These are phyloP conservation scores for Allantophomopsis lycopodina DNA, from an alignment of 2,329 filamentous ascomycete genomes.

Conservation along the genomic window DNA sequence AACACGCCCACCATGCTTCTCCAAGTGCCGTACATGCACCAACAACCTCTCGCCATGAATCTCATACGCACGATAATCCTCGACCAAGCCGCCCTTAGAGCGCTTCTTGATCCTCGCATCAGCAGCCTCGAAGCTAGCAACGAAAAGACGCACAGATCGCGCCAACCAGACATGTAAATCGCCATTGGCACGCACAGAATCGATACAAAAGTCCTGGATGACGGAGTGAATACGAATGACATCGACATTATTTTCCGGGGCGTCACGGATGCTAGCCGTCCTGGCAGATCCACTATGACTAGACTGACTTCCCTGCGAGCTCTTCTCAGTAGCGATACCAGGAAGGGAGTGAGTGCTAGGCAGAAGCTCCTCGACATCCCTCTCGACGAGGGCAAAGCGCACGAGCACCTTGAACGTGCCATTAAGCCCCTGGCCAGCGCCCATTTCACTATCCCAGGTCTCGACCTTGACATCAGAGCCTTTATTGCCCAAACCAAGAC, in stretches of 20 bases:
- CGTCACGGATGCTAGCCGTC: constrained; percentile 26
- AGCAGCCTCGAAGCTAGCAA: constrained; percentile 31
- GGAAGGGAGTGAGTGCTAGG: too few relatives aligned
- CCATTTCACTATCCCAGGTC: neutral
- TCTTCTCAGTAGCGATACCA: constrained; percentile 11
- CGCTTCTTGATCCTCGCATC: constrained; percentile 27
- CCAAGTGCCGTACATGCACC: constrained; percentile 25
- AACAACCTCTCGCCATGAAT: constrained; percentile 34
- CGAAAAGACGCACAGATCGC: constrained; percentile 32
- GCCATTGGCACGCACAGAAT: constrained; percentile 25
- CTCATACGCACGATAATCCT: constrained; percentile 36
- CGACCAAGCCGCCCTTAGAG: constrained; percentile 27
- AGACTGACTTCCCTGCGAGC: constrained; percentile 13
- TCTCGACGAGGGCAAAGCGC: constrained; percentile 35
- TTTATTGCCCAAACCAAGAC: constrained; percentile 27
- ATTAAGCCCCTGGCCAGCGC: constrained; percentile 14
- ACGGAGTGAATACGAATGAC: constrained; percentile 35
- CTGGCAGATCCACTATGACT: constrained; percentile 7
- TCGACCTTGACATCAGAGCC: constrained; percentile 3
- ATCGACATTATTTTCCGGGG: constrained; percentile 30
- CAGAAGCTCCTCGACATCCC: constrained; percentile 26
- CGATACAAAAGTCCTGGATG: constrained; percentile 37
- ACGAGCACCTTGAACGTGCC: constrained; percentile 35
- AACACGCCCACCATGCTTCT: constrained; percentile 18
- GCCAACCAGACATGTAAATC: constrained; percentile 33